A percentile compares a stretch with the other conserved stretches of the same genome.
Conservation (phyloP, 2,329 filamentous ascomycete species). For the Fusarium sterilihyphosum region DNA sequence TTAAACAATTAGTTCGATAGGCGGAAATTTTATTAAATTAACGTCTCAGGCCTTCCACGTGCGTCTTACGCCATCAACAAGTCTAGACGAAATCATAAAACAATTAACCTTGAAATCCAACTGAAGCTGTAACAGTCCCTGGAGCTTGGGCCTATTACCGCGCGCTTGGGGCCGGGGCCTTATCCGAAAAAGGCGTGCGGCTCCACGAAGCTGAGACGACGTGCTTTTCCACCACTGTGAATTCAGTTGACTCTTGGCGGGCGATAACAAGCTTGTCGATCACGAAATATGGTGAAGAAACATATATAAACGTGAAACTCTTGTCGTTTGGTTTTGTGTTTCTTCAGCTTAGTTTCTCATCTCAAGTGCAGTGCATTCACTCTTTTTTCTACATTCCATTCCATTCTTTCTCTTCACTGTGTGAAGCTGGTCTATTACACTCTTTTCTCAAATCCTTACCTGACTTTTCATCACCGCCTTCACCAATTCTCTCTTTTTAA, state of each 20-base stretch:
- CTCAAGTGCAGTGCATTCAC: slow-evolving; percentile 24
- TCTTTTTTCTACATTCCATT: slow-evolving; percentile 19
- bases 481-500: not conserved
- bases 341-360: slow-evolving; percentile 32
- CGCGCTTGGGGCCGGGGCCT: slow-evolving; percentile 28
- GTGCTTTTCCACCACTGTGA: slow-evolving; percentile 37
- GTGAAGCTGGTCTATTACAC: slow-evolving; percentile 44
- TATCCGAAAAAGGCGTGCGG: slow-evolving; percentile 17
- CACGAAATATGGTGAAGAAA: not conserved
- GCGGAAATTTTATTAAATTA: not conserved
- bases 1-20: not conserved
- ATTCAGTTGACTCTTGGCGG: slow-evolving; percentile 9
- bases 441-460: not conserved
- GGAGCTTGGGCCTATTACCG: slow-evolving; percentile 1
- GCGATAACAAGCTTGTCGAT: not conserved
- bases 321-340: not conserved
- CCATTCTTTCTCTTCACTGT: slow-evolving; percentile 43
- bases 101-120: not conserved
- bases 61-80: not conserved
- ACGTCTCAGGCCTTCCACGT: not conserved
- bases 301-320: slow-evolving; percentile 22
- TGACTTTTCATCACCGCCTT: not conserved
- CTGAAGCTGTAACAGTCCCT: slow-evolving; percentile 6
- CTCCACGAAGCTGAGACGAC: slow-evolving; percentile 38
- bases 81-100: not conserved